Evolutionary conservation across 2,329 filamentous ascomycete species (phyloP).

Genomic region (Neurospora sp.): DNA sequence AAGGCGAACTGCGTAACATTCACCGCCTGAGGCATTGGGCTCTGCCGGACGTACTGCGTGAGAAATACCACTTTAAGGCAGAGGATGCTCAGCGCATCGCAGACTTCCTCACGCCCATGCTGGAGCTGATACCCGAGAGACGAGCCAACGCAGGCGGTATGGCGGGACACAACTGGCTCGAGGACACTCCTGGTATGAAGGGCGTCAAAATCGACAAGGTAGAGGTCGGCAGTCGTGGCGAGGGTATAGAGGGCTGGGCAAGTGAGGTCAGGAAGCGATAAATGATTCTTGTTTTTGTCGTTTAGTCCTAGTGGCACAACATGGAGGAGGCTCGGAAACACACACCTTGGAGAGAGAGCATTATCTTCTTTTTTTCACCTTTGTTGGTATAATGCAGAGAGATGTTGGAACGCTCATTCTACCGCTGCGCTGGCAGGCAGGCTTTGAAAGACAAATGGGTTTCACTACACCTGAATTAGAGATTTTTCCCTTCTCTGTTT

Average conservation of each 20-base stretch:
- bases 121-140: conserved; percentile 79
- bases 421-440: neutral
- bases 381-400: neutral
- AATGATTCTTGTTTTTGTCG: conserved; percentile 6
- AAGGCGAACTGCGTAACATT: conserved; percentile 94
- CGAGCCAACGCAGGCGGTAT: conserved; percentile 94
- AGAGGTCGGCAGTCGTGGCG: conserved; percentile 70
- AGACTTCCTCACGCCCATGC: conserved; percentile 81
- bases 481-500: neutral
- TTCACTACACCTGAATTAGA: neutral
- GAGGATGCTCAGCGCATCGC: conserved; percentile 69
- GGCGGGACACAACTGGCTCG: conserved; percentile 74
- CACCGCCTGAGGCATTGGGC: conserved; percentile 95
- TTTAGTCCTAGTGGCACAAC: neutral
- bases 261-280: conserved; percentile 78
- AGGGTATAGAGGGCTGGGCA: conserved; percentile 91
- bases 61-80: conserved; percentile 92
- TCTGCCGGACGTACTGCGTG: conserved; percentile 79
- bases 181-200: conserved; percentile 84
- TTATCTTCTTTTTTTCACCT: neutral
- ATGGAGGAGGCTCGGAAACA: neutral
- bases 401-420: neutral
- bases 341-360: neutral
- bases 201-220: conserved; percentile 62
- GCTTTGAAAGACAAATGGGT: neutral